Evolutionary conservation across 768 basidiomycete genomes (phyloP).

Genomic region (Boletus speciosus): DNA sequence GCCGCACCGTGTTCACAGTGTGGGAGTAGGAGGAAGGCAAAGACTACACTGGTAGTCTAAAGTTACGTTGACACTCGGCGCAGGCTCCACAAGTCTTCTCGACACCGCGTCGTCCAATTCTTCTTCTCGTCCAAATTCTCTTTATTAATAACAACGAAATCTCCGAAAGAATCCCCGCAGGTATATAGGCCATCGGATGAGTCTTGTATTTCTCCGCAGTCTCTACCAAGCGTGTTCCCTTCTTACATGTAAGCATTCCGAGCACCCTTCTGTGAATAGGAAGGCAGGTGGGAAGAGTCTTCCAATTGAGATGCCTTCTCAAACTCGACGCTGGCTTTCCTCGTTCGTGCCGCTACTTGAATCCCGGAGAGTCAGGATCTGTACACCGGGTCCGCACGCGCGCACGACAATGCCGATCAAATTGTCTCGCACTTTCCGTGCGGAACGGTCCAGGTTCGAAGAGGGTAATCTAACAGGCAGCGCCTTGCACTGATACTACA

Average conservation of each 20-base stretch:
- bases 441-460: slow-evolving; percentile 15
- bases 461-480: not conserved
- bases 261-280: slow-evolving; percentile 1
- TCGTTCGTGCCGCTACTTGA: not conserved
- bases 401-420: not conserved
- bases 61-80: too few species aligned
- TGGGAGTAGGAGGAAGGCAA: not conserved
- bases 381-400: not conserved
- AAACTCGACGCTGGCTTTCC: slow-evolving; percentile 1
- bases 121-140: not conserved
- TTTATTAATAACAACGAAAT: not conserved
- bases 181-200: slow-evolving; percentile 13
- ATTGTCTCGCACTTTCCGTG: slow-evolving; percentile 1
- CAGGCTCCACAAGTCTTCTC: not conserved
- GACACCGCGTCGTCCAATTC: not conserved
- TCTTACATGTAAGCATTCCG: not conserved
- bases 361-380: slow-evolving; percentile 6
- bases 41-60: too few species aligned
- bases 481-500: too few species aligned
- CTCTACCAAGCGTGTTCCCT: slow-evolving; percentile 7
- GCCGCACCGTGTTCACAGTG: not conserved
- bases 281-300: slow-evolving; percentile 10
- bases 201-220: slow-evolving; percentile 5
- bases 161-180: not conserved
- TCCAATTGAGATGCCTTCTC: slow-evolving; percentile 12